Percentiles rank a stretch among this genome's conserved stretches.
Evolutionary conservation across 805 yeast species (phyloP).

Genomic region (Cyberlindnera japonica): DNA sequence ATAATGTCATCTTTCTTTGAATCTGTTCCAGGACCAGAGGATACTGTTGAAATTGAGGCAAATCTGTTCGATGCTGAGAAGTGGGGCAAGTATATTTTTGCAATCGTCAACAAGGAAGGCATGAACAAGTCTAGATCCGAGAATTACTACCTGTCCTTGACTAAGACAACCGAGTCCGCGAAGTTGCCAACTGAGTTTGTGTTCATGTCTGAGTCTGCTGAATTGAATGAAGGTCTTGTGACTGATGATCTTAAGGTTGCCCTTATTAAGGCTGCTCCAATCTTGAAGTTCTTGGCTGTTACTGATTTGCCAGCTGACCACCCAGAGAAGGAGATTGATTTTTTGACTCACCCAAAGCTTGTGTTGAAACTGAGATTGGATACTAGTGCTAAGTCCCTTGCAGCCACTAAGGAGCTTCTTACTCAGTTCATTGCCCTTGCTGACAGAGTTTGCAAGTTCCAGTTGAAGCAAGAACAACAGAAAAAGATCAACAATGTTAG

Average conservation of each 20-base stretch:
- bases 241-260: conserved; percentile 45
- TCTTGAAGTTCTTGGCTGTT: conserved; percentile 66
- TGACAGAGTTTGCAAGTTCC: conserved; percentile 46
- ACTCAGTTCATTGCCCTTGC: conserved; percentile 55
- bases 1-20: conserved; percentile 56
- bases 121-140: conserved; percentile 75
- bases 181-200: conserved; percentile 72
- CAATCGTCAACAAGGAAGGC: conserved; percentile 77
- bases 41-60: conserved; percentile 60
- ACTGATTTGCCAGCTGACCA: conserved; percentile 80
- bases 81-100: conserved; percentile 60
- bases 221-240: conserved; percentile 64
- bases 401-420: conserved; percentile 46
- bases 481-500: conserved; percentile 78
- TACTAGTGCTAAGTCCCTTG: conserved; percentile 44
- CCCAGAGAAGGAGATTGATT: conserved; percentile 59
- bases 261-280: conserved; percentile 38
- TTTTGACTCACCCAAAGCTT: conserved; percentile 47
- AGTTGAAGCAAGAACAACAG: conserved; percentile 69
- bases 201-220: conserved; percentile 85
- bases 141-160: conserved; percentile 78
- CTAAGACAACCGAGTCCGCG: conserved; percentile 72
- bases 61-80: conserved; percentile 41
- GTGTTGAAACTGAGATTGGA: conserved; percentile 54
- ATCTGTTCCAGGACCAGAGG: conserved; percentile 50